Evolutionary conservation across 2,329 filamentous ascomycete genomes (phyloP).

Genomic region (Curvularia eragrostidis): DNA sequence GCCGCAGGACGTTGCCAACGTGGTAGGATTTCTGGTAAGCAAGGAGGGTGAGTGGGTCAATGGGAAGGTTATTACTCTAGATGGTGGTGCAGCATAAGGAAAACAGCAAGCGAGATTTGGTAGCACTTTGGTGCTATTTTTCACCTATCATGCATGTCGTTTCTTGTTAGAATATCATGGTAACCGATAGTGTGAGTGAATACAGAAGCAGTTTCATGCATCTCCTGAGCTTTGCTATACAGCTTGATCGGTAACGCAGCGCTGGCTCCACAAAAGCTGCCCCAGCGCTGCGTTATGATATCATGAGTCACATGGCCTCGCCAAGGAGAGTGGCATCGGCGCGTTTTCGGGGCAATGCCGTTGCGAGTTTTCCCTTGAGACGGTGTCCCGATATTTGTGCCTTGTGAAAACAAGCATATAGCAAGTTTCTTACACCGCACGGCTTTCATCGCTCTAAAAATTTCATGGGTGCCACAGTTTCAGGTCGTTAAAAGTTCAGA

Average conservation of each 20-base stretch:
- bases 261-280: background rate
- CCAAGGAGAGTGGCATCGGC: background rate
- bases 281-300: background rate
- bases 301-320: background rate
- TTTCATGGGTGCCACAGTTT: background rate
- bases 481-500: too few species aligned
- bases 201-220: background rate
- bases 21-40: constrained; percentile 43
- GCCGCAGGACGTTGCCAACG: constrained; percentile 49
- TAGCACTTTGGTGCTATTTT: background rate
- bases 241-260: background rate
- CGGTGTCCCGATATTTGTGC: too few species aligned
- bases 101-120: background rate
- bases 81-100: constrained; percentile 14
- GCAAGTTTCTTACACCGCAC: background rate
- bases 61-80: constrained; percentile 25
- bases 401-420: background rate
- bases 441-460: too few species aligned
- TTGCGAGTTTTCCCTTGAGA: background rate
- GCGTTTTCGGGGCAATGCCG: background rate
- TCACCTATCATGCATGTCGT: background rate
- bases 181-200: background rate
- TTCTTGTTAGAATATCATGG: too few species aligned
- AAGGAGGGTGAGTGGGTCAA: constrained; percentile 47
- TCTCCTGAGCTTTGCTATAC: background rate